Evolutionary conservation across 2,329 filamentous ascomycete genomes (phyloP).

Genomic region (Aureobasidium sp.): DNA sequence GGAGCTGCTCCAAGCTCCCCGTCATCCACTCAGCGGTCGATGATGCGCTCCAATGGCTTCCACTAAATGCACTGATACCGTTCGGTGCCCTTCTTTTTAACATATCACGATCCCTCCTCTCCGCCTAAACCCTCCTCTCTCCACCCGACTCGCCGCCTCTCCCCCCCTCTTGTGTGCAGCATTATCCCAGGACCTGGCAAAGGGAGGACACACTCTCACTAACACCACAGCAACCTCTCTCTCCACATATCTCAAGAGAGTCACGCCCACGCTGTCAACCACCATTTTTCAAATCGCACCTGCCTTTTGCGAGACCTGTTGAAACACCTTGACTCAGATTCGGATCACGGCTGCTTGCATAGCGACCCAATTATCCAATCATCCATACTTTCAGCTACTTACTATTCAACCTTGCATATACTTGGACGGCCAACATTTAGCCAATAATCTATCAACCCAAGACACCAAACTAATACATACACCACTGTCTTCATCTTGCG

Average conservation of each 20-base stretch:
- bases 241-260: constrained; percentile 6
- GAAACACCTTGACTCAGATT: constrained; percentile 13
- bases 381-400: constrained; percentile 9
- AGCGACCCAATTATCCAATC: not conserved
- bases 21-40: constrained; percentile 13
- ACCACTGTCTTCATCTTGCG: constrained; percentile 9
- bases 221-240: not conserved
- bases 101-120: constrained; percentile 11
- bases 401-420: constrained; percentile 9
- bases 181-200: not conserved
- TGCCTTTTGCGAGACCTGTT: constrained; percentile 12
- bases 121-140: constrained; percentile 8
- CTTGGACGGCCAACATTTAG: constrained; percentile 5
- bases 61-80: constrained; percentile 13
- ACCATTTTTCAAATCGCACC: not conserved
- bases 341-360: constrained; percentile 10
- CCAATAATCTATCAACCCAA: constrained; percentile 7
- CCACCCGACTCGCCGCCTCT: constrained; percentile 4
- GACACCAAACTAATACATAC: constrained; percentile 14
- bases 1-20: constrained; percentile 12
- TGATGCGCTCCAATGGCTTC: constrained; percentile 13
- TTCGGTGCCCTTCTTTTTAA: constrained; percentile 13
- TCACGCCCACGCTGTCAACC: constrained; percentile 7
- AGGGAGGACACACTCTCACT: constrained; percentile 1
- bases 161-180: constrained; percentile 1